phyloP scores from a whole-genome alignment of 2,329 filamentous ascomycete genomes.

The Kalmusia sp. region DNA sequence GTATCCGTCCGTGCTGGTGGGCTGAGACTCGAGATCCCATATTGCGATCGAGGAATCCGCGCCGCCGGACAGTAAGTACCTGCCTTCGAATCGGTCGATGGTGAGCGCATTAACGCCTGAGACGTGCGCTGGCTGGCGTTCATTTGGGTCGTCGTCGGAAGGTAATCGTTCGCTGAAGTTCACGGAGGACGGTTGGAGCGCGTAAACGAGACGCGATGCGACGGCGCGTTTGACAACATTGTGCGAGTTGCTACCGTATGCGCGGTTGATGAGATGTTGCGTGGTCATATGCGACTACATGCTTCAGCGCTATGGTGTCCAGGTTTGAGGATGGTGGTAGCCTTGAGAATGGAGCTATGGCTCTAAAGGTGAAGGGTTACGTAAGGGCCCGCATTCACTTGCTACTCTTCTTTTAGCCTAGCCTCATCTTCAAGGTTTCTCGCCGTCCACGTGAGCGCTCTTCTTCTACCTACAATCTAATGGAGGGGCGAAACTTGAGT shows the following conservation, averaged over 20 bases:
- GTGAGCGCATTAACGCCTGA: slow-evolving; percentile 81
- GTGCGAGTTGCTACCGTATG: slow-evolving; percentile 68
- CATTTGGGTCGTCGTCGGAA: slow-evolving; percentile 37
- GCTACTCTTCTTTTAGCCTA: not conserved
- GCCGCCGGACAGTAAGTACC: slow-evolving; percentile 82
- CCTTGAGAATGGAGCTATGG: slow-evolving; percentile 15
- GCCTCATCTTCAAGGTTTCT: no score
- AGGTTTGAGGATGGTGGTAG: slow-evolving; percentile 1
- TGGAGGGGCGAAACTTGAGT: slow-evolving; percentile 11
- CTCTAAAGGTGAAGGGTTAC: slow-evolving; percentile 10
- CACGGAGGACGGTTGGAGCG: slow-evolving; percentile 72
- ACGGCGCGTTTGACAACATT: slow-evolving; percentile 70
- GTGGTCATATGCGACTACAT: slow-evolving; percentile 48
- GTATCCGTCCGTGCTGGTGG: slow-evolving; percentile 20
- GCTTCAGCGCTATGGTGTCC: slow-evolving; percentile 27
- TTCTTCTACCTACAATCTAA: not conserved
- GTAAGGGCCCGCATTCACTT: not conserved
- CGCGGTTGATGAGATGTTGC: slow-evolving; percentile 75
- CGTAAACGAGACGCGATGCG: slow-evolving; percentile 69
- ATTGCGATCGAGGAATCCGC: slow-evolving; percentile 83
- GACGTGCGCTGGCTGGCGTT: slow-evolving; percentile 69
- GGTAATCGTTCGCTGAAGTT: slow-evolving; percentile 72
- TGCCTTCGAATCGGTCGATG: slow-evolving; percentile 81
- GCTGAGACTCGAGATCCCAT: slow-evolving; percentile 76
- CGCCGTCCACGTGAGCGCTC: not conserved